Base-by-base conservation (phyloP, 2,329 filamentous ascomycete species). In the Emmonsia crescens region DNA sequence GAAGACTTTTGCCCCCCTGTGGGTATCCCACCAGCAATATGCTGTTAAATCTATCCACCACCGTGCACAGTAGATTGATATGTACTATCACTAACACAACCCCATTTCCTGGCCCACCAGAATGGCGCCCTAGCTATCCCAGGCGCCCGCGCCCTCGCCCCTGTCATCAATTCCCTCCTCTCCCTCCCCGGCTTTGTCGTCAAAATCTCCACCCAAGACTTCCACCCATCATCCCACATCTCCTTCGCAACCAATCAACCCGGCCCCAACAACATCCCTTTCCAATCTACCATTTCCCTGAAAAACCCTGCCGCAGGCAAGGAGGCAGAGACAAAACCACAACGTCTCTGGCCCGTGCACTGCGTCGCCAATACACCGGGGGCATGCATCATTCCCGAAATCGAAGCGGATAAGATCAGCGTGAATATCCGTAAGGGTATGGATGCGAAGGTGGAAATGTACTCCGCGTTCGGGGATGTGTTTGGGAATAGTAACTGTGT, bases 1-100 rank as follows among this genome's bases (percentile, higher is more conserved):
- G 88, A 96, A 74, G 93, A 97, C 78, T 97, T 96, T 74, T 96
- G 91, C 74, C 89, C 89, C 63, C 91, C 92, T 14, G 91, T 94
- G 77, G 77, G 86, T 77, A 56, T 57, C 40, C 24, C 55, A 14
- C 38, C 19, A 42, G 27, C 55, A 33, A 29, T 29, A 6, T 12
- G 55, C 27, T 46, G 19, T 12, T 57, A 5, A 19, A 5, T 12
- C 6, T 52, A 52, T 33, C 29, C 31, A 5, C 49, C 29, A 3
- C n/a, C 9, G 16, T 8, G 19, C 27, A 54, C 8, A 54, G 5
- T n/a, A n/a, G 3, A 36, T 33, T 10, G 8, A 57, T 57, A 57
- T 29, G 24, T 42, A 33, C 27, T 16, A 57, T 44, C 27, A 33
- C 55, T 57, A 57, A 57, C 38, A 46, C 31, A 27, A 31, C 5